A percentile compares a stretch with the other conserved stretches of the same genome.
Conservation (phyloP, 2,329 filamentous ascomycete genomes). For the Microcyclospora tardicrescens region DNA sequence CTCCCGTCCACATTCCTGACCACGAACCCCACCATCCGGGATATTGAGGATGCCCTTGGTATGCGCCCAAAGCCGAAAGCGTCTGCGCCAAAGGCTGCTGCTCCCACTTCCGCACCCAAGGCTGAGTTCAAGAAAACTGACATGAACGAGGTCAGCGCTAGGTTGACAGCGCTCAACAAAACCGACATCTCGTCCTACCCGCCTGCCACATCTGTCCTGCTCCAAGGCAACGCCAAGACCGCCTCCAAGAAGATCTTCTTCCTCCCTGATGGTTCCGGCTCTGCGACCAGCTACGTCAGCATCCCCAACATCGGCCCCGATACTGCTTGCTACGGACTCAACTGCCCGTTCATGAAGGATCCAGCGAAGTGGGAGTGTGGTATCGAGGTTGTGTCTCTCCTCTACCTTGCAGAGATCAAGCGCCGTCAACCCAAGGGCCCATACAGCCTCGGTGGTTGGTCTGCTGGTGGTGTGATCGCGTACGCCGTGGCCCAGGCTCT, state of each 20-base stretch:
- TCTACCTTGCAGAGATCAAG: constrained; percentile 58
- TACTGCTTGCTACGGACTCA: constrained; percentile 42
- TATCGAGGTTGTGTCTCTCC: constrained; percentile 50
- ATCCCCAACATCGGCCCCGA: constrained; percentile 43
- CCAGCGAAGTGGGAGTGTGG: constrained; percentile 53
- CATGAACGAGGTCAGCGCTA: constrained; percentile 37
- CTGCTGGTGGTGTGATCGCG: constrained; percentile 42
- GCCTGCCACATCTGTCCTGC: constrained; percentile 41
- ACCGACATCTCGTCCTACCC: constrained; percentile 33
- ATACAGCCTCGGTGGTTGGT: constrained; percentile 43
- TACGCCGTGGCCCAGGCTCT: constrained; percentile 39
- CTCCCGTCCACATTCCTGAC: constrained; percentile 44
- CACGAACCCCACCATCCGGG: constrained; percentile 48
- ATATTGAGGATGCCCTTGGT: constrained; percentile 52
- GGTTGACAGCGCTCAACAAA: constrained; percentile 24
- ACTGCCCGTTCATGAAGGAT: constrained; percentile 59
- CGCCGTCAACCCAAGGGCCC: constrained; percentile 54
- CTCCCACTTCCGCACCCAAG: constrained; percentile 9
- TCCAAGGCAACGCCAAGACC: constrained; percentile 44
- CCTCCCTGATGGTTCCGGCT: constrained; percentile 41
- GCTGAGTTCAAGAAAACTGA: constrained; percentile 28
- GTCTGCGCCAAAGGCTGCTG: constrained; percentile 16
- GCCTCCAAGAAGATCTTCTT: constrained; percentile 44
- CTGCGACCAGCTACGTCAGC: constrained; percentile 55
- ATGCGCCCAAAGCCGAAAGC: constrained; percentile 34